Conservation (phyloP, 805 yeast genomes). For the Myxozyma sirexii region DNA sequence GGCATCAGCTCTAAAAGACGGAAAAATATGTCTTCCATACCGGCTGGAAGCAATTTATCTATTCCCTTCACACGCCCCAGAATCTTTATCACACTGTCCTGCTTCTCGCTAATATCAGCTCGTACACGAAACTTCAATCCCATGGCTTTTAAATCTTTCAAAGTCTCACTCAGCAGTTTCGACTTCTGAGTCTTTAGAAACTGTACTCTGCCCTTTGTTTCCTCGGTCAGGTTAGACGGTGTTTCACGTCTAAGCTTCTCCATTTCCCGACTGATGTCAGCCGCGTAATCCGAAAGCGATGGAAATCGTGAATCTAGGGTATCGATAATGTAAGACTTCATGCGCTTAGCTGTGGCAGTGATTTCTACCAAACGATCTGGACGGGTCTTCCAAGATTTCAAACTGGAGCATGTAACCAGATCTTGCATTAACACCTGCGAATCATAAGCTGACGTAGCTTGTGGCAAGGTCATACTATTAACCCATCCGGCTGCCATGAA, state of each 20-base stretch:
- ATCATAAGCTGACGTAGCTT: not conserved
- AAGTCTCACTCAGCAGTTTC: constrained; percentile 71
- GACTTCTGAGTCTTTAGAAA: constrained; percentile 80
- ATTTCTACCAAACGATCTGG: constrained; percentile 59
- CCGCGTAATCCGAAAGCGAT: constrained; percentile 56
- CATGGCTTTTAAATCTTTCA: constrained; percentile 71
- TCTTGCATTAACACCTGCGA: not conserved
- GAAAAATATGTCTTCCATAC: constrained; percentile 58
- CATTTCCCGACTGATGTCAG: constrained; percentile 58
- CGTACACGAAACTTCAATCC: constrained; percentile 73
- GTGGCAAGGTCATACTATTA: not conserved
- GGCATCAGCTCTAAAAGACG: constrained; percentile 80
- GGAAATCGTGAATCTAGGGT: constrained; percentile 49
- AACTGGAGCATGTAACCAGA: not conserved
- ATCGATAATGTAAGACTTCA: constrained; percentile 52
- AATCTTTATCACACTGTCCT: constrained; percentile 64
- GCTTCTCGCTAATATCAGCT: constrained; percentile 64
- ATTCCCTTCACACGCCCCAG: constrained; percentile 59
- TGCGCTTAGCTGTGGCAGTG: constrained; percentile 54
- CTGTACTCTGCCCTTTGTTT: constrained; percentile 68
- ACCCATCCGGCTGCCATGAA: not conserved
- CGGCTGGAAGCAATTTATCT: constrained; percentile 45
- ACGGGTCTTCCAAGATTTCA: constrained; percentile 44
- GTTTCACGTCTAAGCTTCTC: constrained; percentile 72
- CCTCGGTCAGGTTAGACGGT: constrained; percentile 70